Conservation (phyloP, 108 stramenopile genomes). For the Tribonema minus region DNA sequence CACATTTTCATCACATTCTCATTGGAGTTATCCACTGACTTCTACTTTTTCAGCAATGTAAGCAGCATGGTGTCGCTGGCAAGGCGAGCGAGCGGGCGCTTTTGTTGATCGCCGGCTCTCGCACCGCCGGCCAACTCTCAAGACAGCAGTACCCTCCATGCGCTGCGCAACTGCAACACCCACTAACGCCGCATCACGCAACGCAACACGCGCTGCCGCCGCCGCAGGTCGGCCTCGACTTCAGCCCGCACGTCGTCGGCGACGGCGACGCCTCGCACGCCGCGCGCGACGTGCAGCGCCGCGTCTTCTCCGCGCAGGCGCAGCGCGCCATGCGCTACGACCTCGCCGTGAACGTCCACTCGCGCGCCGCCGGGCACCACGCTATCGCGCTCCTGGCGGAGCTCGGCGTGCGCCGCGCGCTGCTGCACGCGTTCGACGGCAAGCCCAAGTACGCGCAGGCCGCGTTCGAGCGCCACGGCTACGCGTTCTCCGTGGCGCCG, state of each 20-base stretch:
- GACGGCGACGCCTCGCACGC: not conserved
- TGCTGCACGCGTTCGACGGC: constrained; percentile 42
- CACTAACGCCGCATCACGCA: no score
- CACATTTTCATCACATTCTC: no score
- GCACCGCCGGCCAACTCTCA: no score
- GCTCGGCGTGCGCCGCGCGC: constrained; percentile 7
- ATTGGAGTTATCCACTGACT: no score
- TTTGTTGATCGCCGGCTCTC: no score
- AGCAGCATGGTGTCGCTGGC: no score
- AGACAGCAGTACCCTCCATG: no score
- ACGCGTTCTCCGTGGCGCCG: constrained; percentile 27
- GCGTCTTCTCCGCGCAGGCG: constrained; percentile 13
- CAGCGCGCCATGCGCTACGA: constrained; percentile 31
- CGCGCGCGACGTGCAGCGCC: constrained; percentile 5
- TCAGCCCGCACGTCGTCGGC: constrained; percentile 34
- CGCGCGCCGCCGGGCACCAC: constrained; percentile 39
- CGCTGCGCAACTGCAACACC: no score
- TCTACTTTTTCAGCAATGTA: no score
- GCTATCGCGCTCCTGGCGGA: constrained; percentile 22
- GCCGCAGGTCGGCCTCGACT: constrained; percentile 40
- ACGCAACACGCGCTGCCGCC: no score
- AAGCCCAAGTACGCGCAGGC: constrained; percentile 27
- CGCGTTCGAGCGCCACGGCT: not conserved
- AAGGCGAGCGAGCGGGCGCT: no score
- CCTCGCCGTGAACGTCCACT: constrained; percentile 40